Evolutionary conservation across 2,329 filamentous ascomycete species (phyloP).

Genomic region (Cryphonectria radicalis): DNA sequence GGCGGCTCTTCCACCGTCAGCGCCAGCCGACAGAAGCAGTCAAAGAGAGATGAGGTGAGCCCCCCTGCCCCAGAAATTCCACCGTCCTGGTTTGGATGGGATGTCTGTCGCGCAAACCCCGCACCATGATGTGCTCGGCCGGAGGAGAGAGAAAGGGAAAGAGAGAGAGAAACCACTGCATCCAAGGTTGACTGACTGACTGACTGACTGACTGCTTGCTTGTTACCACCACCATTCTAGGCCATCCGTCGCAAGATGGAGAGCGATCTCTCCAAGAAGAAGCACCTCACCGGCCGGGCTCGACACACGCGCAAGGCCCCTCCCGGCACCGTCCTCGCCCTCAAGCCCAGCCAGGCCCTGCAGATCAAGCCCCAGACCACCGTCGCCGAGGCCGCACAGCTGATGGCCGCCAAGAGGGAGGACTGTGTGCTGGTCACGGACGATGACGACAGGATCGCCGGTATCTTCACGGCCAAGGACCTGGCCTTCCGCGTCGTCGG

Average conservation of each 20-base stretch:
- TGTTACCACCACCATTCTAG: slow-evolving; percentile 50
- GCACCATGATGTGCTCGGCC: neutral
- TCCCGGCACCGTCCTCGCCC: slow-evolving; percentile 90
- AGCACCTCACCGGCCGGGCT: slow-evolving; percentile 75
- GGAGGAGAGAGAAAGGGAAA: neutral
- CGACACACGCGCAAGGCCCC: slow-evolving; percentile 90
- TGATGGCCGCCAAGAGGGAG: slow-evolving; percentile 98
- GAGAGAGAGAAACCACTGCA: neutral
- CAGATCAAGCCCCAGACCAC: slow-evolving; percentile 97
- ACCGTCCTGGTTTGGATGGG: neutral
- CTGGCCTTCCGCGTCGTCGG: slow-evolving; percentile 96
- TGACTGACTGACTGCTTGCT: neutral
- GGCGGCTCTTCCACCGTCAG: slow-evolving; percentile 72
- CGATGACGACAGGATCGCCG: slow-evolving; percentile 95
- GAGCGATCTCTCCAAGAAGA: slow-evolving; percentile 97
- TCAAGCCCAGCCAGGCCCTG: slow-evolving; percentile 92
- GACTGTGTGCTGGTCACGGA: slow-evolving; percentile 98
- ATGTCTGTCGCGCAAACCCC: neutral
- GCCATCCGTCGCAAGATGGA: slow-evolving; percentile 97
- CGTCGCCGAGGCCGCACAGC: slow-evolving; percentile 92
- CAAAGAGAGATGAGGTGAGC: slow-evolving; percentile 95
- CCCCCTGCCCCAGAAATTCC: too few relatives aligned
- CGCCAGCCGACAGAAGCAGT: slow-evolving; percentile 93
- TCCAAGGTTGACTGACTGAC: too few relatives aligned
- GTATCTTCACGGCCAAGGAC: slow-evolving; percentile 99